phyloP scores from a whole-genome alignment of 192 early-diverging fungal species.

The Coemansia sp. region DNA sequence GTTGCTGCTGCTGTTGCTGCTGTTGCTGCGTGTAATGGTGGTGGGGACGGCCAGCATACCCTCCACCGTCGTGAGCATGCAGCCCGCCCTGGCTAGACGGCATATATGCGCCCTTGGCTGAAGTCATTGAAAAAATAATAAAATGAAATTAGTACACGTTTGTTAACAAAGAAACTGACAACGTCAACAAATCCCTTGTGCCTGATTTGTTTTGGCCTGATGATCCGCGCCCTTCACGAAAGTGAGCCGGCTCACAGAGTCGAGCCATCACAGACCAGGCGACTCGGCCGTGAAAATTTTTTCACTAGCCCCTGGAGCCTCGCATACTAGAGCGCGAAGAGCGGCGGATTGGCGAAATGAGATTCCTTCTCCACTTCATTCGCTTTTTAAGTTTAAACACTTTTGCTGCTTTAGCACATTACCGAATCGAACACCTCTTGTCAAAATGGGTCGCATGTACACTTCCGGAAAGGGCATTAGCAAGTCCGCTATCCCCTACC shows the following conservation, averaged over 20 bases:
- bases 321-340: not conserved
- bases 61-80: not conserved
- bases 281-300: constrained; percentile 8
- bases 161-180: not conserved
- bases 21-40: not conserved
- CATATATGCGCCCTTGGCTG: not conserved
- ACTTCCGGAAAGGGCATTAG: constrained; percentile 60
- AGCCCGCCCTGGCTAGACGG: not conserved
- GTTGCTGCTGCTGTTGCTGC: not conserved
- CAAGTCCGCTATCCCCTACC: constrained; percentile 62
- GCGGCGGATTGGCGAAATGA: not conserved
- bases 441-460: constrained; percentile 94
- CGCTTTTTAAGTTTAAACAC: constrained; percentile 2
- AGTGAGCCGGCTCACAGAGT: not conserved
- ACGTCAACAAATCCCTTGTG: not conserved
- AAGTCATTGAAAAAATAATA: not conserved
- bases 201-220: not conserved
- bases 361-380: constrained; percentile 8
- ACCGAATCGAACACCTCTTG: constrained; percentile 7
- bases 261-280: constrained; percentile 1
- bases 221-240: not conserved
- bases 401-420: constrained; percentile 6
- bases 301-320: constrained; percentile 4
- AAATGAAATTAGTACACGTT: not conserved
- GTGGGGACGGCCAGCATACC: not conserved